Evolutionary conservation across 148 eudicot species (phyloP).

Genomic region (Rheum nobile): DNA sequence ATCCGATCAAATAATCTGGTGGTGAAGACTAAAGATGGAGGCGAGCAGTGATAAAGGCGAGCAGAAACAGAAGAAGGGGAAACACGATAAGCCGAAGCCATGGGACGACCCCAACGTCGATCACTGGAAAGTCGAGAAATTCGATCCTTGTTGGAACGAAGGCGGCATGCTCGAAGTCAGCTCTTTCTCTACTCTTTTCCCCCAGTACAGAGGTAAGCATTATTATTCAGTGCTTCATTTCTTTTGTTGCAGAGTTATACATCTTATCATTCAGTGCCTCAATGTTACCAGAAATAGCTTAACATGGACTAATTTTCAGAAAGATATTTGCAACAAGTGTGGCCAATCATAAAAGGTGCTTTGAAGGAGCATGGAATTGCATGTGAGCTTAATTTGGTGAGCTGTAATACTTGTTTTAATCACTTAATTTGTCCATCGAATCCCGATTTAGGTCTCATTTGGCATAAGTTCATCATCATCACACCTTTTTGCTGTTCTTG

Average conservation of each 20-base stretch:
- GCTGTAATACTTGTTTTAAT: too few species aligned
- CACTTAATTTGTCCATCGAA: too few species aligned
- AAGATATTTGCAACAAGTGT: constrained; percentile 65
- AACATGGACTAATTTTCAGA: too few species aligned
- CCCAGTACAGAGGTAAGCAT: constrained; percentile 72
- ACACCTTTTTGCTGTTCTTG: not conserved
- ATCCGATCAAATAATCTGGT: too few species aligned
- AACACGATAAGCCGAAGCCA: constrained; percentile 81
- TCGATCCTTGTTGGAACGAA: constrained; percentile 66
- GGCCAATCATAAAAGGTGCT: constrained; percentile 54
- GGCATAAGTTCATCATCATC: too few species aligned
- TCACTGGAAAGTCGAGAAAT: constrained; percentile 78
- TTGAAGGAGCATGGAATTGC: constrained; percentile 49
- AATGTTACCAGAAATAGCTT: too few species aligned
- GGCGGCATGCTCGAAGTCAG: constrained; percentile 58
- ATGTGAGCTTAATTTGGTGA: constrained; percentile 66
- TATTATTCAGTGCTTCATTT: too few species aligned
- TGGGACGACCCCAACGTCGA: constrained; percentile 72
- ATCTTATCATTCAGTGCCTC: too few species aligned
- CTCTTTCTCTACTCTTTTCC: constrained; percentile 81
- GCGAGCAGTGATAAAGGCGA: not conserved
- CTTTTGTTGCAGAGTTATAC: too few species aligned
- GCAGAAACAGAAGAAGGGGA: constrained; percentile 36
- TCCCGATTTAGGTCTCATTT: too few species aligned
- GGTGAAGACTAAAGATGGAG: too few species aligned